Evolutionary conservation across 2,329 filamentous ascomycete species (phyloP).

Genomic region (Colletotrichum caudatum): DNA sequence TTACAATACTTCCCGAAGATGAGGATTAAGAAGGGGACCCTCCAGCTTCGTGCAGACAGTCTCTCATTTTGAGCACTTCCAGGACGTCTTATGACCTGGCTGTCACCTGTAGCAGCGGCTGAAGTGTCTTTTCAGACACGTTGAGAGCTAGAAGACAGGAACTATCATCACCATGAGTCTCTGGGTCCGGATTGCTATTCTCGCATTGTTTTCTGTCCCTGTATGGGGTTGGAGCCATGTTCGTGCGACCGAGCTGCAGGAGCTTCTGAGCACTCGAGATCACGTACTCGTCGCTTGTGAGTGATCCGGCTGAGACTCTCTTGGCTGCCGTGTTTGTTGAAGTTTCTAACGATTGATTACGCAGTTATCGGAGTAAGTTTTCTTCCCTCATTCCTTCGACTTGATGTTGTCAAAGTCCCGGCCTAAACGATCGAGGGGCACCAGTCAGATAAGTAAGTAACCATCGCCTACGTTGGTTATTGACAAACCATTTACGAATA

Average conservation of each 20-base stretch:
- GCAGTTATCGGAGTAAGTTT: conserved; percentile 15
- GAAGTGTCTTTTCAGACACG: neutral
- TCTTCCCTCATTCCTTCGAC: neutral
- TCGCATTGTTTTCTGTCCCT: neutral
- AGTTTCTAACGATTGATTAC: neutral
- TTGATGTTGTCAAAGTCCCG: neutral
- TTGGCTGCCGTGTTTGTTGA: no score
- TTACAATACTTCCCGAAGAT: neutral
- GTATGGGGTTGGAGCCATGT: conserved; percentile 17
- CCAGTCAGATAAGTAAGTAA: conserved; percentile 20
- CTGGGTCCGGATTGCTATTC: neutral
- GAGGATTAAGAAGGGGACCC: neutral
- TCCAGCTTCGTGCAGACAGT: neutral
- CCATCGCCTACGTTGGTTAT: neutral
- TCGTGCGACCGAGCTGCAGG: conserved; percentile 19
- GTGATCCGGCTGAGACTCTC: conserved; percentile 24
- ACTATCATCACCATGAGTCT: neutral
- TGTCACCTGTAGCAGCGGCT: neutral
- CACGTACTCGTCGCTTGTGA: conserved; percentile 51
- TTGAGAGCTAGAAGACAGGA: neutral
- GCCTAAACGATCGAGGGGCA: neutral
- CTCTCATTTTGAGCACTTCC: neutral
- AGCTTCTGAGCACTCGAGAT: conserved; percentile 40
- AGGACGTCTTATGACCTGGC: neutral
- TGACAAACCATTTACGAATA: conserved; percentile 24